These are phyloP conservation scores for Lentithecium fluviatile DNA, from an alignment of 495 filamentous ascomycete species.

Conservation along the genomic window DNA sequence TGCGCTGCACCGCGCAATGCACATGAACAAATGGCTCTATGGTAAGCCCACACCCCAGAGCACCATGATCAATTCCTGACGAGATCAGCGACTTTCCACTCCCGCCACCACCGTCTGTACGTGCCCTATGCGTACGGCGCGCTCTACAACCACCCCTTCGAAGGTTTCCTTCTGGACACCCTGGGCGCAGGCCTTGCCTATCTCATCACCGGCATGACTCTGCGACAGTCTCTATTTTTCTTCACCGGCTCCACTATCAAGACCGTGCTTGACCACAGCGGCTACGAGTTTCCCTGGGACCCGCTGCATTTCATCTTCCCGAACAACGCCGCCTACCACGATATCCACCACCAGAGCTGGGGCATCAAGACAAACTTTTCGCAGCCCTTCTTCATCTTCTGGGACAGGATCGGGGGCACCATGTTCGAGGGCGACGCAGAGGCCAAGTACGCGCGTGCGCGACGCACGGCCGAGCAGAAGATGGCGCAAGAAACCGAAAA, in stretches of 20 bases:
- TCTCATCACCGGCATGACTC: slow-evolving; percentile 70
- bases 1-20: slow-evolving; percentile 91
- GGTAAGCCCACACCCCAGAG: slow-evolving; percentile 56
- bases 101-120: slow-evolving; percentile 91
- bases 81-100: slow-evolving; percentile 74
- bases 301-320: slow-evolving; percentile 85
- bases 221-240: slow-evolving; percentile 79
- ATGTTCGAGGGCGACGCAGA: slow-evolving; percentile 63
- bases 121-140: slow-evolving; percentile 97
- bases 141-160: slow-evolving; percentile 91
- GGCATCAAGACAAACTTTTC: slow-evolving; percentile 82
- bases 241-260: slow-evolving; percentile 85
- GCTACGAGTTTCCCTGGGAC: slow-evolving; percentile 92
- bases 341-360: slow-evolving; percentile 99
- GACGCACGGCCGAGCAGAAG: slow-evolving; percentile 40
- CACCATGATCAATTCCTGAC: slow-evolving; percentile 27
- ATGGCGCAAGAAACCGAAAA: slow-evolving; percentile 25
- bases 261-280: slow-evolving; percentile 96
- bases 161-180: slow-evolving; percentile 91
- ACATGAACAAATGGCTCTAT: slow-evolving; percentile 94
- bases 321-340: slow-evolving; percentile 94
- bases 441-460: slow-evolving; percentile 48
- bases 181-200: slow-evolving; percentile 79
- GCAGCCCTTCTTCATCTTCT: slow-evolving; percentile 85
- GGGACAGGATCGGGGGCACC: slow-evolving; percentile 72